Evolutionary conservation across 108 stramenopile genomes (phyloP).

Genomic region (Seminavis robusta): DNA sequence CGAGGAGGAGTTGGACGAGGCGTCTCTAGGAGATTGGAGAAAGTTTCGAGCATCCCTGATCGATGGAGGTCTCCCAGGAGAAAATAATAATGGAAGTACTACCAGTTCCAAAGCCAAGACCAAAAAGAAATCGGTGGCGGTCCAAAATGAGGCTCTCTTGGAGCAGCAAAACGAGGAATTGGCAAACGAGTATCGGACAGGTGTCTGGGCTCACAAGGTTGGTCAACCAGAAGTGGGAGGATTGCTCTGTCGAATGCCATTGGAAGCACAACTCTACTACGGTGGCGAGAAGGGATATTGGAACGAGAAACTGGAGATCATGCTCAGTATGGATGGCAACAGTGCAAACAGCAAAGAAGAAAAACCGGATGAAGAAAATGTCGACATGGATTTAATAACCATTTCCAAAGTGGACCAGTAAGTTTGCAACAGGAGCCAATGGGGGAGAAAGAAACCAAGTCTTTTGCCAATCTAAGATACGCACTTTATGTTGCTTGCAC

Average conservation of each 20-base stretch:
- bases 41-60: slow-evolving; percentile 36
- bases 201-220: slow-evolving; percentile 75
- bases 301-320: slow-evolving; percentile 37
- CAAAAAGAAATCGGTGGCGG: slow-evolving; percentile 50
- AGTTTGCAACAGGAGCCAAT: no score
- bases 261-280: slow-evolving; percentile 74
- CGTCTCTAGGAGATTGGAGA: slow-evolving; percentile 59
- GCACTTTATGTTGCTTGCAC: no score
- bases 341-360: no score
- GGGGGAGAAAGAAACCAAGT: no score
- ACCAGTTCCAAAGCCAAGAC: no score
- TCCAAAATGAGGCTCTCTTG: slow-evolving; percentile 56
- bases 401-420: no score
- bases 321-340: slow-evolving; percentile 28
- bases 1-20: slow-evolving; percentile 47
- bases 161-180: slow-evolving; percentile 48
- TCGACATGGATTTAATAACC: no score
- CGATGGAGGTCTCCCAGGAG: no score
- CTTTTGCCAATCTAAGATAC: no score
- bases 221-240: slow-evolving; percentile 86
- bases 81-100: no score
- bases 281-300: no score
- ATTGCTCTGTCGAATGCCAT: slow-evolving; percentile 71
- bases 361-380: no score
- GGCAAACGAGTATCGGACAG: slow-evolving; percentile 54